A percentile compares a stretch with the other conserved stretches of the same genome.
Evolutionary conservation across 225 moss, liverwort and hornwort species (phyloP).

Genomic region (Anthoceros angustus): DNA sequence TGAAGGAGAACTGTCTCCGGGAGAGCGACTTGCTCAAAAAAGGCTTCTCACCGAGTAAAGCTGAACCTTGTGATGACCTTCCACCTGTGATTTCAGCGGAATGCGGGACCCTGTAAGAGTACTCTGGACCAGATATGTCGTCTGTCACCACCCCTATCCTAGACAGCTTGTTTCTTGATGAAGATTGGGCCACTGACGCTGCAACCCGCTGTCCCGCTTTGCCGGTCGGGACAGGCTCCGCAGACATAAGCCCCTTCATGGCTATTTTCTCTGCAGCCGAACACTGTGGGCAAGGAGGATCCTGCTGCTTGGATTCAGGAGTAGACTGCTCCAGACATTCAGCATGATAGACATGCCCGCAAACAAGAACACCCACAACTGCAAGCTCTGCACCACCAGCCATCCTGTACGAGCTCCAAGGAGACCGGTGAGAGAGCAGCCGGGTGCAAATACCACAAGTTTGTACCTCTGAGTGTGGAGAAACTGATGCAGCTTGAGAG

Average conservation of each 20-base stretch:
- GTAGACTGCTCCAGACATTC: constrained; percentile 67
- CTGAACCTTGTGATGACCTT: constrained; percentile 21
- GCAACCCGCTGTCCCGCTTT: constrained; percentile 8
- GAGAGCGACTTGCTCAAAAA: constrained; percentile 24
- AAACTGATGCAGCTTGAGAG: constrained; percentile 24
- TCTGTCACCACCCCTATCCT: constrained; percentile 62
- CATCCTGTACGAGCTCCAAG: constrained; percentile 54
- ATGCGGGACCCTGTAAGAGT: constrained; percentile 10
- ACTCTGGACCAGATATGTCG: constrained; percentile 22
- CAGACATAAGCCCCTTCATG: constrained; percentile 14
- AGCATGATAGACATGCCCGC: constrained; percentile 69
- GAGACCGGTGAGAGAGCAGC: constrained; percentile 40
- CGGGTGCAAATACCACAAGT: constrained; percentile 52
- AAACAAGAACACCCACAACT: constrained; percentile 64
- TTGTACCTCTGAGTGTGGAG: constrained; percentile 48
- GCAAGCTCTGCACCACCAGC: constrained; percentile 54
- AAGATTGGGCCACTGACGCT: constrained; percentile 6
- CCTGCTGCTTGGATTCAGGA: constrained; percentile 49
- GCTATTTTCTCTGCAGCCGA: constrained; percentile 26
- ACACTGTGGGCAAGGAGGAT: constrained; percentile 68
- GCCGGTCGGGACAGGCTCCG: constrained; percentile 14
- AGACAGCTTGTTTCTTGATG: constrained; percentile 55
- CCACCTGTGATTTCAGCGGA: constrained; percentile 9
- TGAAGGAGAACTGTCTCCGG: constrained; percentile 22
- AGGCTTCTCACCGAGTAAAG: constrained; percentile 24